Percentiles rank a stretch among this genome's conserved stretches.
Evolutionary conservation across 2,329 filamentous ascomycete species (phyloP).

Genomic region (Phyllosticta capitalensis): DNA sequence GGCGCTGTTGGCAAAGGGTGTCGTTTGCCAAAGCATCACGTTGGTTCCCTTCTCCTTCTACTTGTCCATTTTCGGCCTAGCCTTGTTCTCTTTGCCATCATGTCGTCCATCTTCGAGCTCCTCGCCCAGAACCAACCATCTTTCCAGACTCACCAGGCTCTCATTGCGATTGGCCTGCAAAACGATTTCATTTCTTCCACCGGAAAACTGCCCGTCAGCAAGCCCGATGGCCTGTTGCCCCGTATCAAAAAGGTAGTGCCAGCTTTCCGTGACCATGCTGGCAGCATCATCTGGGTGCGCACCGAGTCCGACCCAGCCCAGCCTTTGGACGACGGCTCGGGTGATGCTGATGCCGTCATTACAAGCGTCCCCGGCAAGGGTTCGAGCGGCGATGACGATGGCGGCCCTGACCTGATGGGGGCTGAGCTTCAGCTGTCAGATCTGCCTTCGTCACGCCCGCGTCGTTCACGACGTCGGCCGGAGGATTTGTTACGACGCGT

Average conservation of each 20-base stretch:
- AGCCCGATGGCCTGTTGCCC: conserved; percentile 56
- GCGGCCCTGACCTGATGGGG: conserved; percentile 13
- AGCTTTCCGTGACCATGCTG: conserved; percentile 58
- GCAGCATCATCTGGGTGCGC: conserved; percentile 75
- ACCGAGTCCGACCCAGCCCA: conserved; percentile 61
- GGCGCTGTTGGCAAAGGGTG: background rate
- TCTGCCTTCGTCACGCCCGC: conserved; percentile 27
- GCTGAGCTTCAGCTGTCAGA: conserved; percentile 14
- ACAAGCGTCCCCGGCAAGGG: conserved; percentile 26
- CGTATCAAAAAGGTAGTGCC: conserved; percentile 57
- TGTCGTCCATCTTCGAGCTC: conserved; percentile 35
- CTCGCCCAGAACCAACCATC: conserved; percentile 39
- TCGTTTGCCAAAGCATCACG: background rate
- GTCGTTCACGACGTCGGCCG: conserved; percentile 19
- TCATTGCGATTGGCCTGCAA: conserved; percentile 80
- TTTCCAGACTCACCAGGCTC: conserved; percentile 54
- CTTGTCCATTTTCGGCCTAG: background rate
- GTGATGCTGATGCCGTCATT: conserved; percentile 36
- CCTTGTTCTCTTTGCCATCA: conserved; percentile 11
- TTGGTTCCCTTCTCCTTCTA: background rate
- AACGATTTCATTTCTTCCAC: conserved; percentile 71
- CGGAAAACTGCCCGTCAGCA: conserved; percentile 57
- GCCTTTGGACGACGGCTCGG: conserved; percentile 40
- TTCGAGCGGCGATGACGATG: conserved; percentile 25
- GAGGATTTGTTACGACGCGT: conserved; percentile 29